Base-by-base conservation (phyloP, 2,329 filamentous ascomycete species). In the Zymoseptoria crescenta region DNA sequence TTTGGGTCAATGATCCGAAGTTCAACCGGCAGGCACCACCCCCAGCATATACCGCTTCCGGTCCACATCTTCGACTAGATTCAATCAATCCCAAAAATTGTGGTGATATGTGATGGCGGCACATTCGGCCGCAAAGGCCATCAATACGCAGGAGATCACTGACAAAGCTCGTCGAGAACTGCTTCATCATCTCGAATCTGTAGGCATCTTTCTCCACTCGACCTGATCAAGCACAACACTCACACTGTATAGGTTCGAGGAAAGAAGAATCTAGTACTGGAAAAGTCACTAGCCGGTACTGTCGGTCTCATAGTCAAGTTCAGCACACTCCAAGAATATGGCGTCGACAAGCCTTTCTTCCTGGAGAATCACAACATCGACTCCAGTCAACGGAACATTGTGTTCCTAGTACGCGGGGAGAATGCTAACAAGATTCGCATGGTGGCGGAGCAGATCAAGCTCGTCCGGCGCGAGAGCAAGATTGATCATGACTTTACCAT, bases 241-340 rank as follows among this genome's bases (percentile, higher is more conserved):
- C 55, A 68, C 59, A 51, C 28, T 54, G 19, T 24, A 8, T 56
- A 99, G 94, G 91, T 97, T 65, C 89, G 93, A 73, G 95, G 95
- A 68, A 99, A 97, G 84, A 99, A 99, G 82, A 97, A 96, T 71
- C 81, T 99, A 62, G 89, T 99, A 56, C 87, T 99, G 71, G 93
- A 97, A 74, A 89, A 88, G 75, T 87, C 87, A 68, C 82, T 99
- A 68, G 91, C 93, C 66, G 94, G 93, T 24, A 90, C 92, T 29
- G 83, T 99, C 67, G 91, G 92, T 60, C 82, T 93, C 60, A 87
- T 99, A 66, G 91, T 96, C 77, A 96, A 96, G 74, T 96, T 96
- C 71, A 93, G 93, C 21, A 93, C 89, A 8, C 82, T 96, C 16
- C 91, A 97, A 72, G 94, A 99, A 71, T 96, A 97, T 77, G 95